Evolutionary conservation across 306 rosid genomes (phyloP), one percentile per base, ranked within the genome.

Genomic region (Rosa lucieae): DNA sequence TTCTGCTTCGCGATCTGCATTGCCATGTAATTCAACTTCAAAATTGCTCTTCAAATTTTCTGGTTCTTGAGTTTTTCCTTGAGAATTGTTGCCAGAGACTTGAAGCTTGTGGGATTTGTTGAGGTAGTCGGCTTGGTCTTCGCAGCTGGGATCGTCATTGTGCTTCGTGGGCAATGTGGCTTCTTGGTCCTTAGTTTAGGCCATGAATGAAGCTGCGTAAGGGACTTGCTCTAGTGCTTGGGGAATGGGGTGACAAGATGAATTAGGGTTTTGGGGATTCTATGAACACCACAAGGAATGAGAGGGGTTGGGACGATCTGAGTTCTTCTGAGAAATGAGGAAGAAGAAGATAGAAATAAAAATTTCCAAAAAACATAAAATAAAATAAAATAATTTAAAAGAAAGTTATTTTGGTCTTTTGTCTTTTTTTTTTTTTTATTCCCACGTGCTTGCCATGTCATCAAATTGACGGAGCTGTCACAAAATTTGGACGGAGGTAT

Each of bases 161-260:
- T 96, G 97, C 85, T 94, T 94, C 10, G 84, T 43, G 66, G 48
- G 83, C 72, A 88, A 88, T 89, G 94, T 29, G 48, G 78, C 91
- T 11, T 85, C 88, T 1, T 59, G 83, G 79, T 70, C 66, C 76
- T 87, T 73, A 70, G 77, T 72, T 77, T 92, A 97, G 12, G 90
- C 93, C 98, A 92, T 94, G 81, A 80, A 70, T 55, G 78, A 14
- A 48, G 78, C 72, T 69, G 78, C 32, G 32, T 29, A 29, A 29
- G 32, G 32, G 32, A 29, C 32, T 29, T 29, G 32, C 67, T 59
- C 14, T 35, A 47, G 20, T 44, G 42, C 17, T 44, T 39, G 12
- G 32, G 32, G 32, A 29, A 29, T 29, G 32, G 32, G 32, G 32
- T 1, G 32, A 29, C 32, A 1, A 3, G 72, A 14, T 55, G 72